Conservation (phyloP, 805 yeast species). For the Scheffersomyces coipomensis region DNA sequence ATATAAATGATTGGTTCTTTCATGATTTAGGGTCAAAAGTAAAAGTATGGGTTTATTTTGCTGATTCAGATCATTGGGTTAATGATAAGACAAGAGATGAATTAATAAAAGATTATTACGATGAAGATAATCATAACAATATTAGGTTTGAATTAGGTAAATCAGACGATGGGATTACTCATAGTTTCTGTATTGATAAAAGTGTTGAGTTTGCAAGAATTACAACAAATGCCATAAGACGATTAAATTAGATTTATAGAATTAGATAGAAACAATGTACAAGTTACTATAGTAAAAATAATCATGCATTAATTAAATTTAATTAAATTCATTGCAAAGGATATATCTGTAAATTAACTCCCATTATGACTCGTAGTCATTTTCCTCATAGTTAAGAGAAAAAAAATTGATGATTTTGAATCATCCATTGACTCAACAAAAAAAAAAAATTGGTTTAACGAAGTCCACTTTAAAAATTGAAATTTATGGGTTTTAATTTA, state of each 20-base stretch:
- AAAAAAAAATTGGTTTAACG: neutral
- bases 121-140: slow-evolving; percentile 18
- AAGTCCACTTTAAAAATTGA: too few species aligned
- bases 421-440: slow-evolving; percentile 1
- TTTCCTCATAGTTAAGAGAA: too few species aligned
- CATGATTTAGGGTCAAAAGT: slow-evolving; percentile 17
- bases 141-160: slow-evolving; percentile 30
- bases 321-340: too few species aligned
- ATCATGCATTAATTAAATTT: too few species aligned
- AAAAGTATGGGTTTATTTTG: slow-evolving; percentile 56
- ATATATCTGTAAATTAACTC: too few species aligned
- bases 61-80: slow-evolving; percentile 68
- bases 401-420: neutral
- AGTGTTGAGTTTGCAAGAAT: slow-evolving; percentile 50
- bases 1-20: slow-evolving; percentile 50
- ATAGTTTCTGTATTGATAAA: slow-evolving; percentile 61
- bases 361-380: too few species aligned
- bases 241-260: too few species aligned
- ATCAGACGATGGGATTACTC: slow-evolving; percentile 42
- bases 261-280: too few species aligned
- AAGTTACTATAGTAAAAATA: too few species aligned
- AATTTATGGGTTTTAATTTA: too few species aligned
- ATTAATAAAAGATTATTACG: slow-evolving; percentile 37
- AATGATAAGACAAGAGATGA: slow-evolving; percentile 47
- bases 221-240: slow-evolving; percentile 18